These are phyloP conservation scores for Thermothielavioides terrestris DNA, from an alignment of 495 filamentous ascomycete species.

Conservation along the genomic window DNA sequence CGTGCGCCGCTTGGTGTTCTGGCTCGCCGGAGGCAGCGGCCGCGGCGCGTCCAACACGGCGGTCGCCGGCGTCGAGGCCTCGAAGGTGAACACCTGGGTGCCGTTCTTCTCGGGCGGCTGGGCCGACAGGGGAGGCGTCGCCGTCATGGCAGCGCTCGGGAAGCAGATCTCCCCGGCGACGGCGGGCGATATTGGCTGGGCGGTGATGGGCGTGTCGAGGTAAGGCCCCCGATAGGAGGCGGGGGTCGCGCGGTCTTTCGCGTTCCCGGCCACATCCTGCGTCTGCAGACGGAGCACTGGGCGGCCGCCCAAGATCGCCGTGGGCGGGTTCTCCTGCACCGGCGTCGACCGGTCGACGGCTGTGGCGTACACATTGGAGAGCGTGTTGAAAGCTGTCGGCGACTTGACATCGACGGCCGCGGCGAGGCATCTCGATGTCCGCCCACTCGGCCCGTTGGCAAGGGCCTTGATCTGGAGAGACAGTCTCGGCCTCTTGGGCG, in stretches of 20 bases:
- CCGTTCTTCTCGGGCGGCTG: slow-evolving; percentile 31
- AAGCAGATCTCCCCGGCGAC: slow-evolving; percentile 11
- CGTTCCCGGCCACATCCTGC: slow-evolving; percentile 14
- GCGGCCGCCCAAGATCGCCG: slow-evolving; percentile 29
- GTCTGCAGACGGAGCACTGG: slow-evolving; percentile 42
- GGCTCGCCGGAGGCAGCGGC: slow-evolving; percentile 22
- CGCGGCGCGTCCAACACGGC: neutral
- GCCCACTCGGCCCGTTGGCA: slow-evolving; percentile 21
- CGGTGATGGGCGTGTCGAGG: slow-evolving; percentile 39
- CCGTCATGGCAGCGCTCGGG: slow-evolving; percentile 25
- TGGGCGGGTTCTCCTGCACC: slow-evolving; percentile 31
- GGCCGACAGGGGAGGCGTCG: slow-evolving; percentile 44
- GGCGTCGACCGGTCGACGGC: slow-evolving; percentile 58
- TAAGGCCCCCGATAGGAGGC: slow-evolving; percentile 36
- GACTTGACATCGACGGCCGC: slow-evolving; percentile 51
- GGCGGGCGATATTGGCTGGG: slow-evolving; percentile 36
- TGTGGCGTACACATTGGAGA: slow-evolving; percentile 67
- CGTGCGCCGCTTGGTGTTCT: slow-evolving; percentile 28
- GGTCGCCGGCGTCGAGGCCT: slow-evolving; percentile 4
- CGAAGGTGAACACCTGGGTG: slow-evolving; percentile 33
- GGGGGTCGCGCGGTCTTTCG: slow-evolving; percentile 22
- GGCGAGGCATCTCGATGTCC: slow-evolving; percentile 28
- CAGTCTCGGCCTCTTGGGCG: slow-evolving; percentile 62
- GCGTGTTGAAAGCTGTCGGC: slow-evolving; percentile 74
- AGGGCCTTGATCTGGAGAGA: slow-evolving; percentile 62